Conservation (phyloP, 805 yeast species). For the Saccharomycopsis sp. region DNA sequence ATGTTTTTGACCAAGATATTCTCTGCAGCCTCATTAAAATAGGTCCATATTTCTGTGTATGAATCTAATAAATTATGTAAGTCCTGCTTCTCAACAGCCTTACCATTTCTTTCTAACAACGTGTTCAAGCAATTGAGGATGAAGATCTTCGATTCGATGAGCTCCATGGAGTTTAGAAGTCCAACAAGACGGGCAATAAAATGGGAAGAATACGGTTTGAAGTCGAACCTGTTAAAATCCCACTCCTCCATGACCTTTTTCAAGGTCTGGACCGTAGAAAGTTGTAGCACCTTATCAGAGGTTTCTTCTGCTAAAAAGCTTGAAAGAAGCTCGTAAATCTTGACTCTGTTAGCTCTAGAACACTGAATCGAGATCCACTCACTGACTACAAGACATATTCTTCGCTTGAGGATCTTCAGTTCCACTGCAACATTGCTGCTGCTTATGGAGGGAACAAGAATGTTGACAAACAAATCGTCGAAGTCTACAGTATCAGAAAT, state of each 20-base stretch:
- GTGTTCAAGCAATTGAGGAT: conserved; percentile 40
- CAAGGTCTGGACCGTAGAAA: conserved; percentile 68
- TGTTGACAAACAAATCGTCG: conserved; percentile 50
- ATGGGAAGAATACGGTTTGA: conserved; percentile 56
- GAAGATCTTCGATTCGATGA: conserved; percentile 73
- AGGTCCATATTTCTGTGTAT: conserved; percentile 35
- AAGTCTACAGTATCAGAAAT: conserved; percentile 63
- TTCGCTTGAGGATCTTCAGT: conserved; percentile 60
- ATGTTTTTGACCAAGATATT: conserved; percentile 45
- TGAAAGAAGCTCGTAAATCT: conserved; percentile 52
- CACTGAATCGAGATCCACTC: conserved; percentile 77
- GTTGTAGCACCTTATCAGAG: conserved; percentile 73
- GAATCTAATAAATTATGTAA: conserved; percentile 9
- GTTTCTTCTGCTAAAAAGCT: conserved; percentile 35
- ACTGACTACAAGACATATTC: conserved; percentile 67
- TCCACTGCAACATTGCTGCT: conserved; percentile 39
- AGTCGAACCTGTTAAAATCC: conserved; percentile 67
- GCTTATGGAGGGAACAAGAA: conserved; percentile 56
- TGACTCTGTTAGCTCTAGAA: conserved; percentile 47
- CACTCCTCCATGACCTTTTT: conserved; percentile 73
- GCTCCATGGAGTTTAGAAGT: conserved; percentile 43
- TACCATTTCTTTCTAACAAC: conserved; percentile 12
- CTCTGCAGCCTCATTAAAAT: conserved; percentile 27
- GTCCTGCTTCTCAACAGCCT: not conserved
- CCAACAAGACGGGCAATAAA: conserved; percentile 44